phyloP scores from a whole-genome alignment of 306 rosid genomes.

The Amphicarpaea edgeworthii region DNA sequence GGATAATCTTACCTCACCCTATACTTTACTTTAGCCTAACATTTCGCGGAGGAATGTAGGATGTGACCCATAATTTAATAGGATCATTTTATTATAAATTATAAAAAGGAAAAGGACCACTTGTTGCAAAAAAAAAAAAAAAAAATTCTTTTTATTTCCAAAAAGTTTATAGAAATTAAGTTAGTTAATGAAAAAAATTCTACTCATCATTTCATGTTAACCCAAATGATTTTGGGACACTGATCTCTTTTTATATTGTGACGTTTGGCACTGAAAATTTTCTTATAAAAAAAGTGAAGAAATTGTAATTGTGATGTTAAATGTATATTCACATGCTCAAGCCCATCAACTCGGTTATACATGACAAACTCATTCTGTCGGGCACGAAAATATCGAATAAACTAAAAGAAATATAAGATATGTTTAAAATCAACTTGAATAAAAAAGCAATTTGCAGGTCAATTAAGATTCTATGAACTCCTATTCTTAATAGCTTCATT shows the following conservation, averaged over 20 bases:
- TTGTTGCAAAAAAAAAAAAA: no score
- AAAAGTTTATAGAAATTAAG: background rate
- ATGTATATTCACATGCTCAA: slow-evolving; percentile 20
- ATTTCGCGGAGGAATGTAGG: slow-evolving; percentile 37
- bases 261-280: background rate
- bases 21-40: slow-evolving; percentile 28
- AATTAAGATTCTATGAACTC: slow-evolving; percentile 10
- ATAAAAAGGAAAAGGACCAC: background rate
- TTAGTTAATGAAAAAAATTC: background rate
- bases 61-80: slow-evolving; percentile 43
- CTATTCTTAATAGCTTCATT: background rate
- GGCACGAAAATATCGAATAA: slow-evolving; percentile 14
- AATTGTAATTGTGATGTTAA: background rate
- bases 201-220: background rate
- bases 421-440: background rate
- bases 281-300: background rate
- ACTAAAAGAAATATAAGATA: background rate
- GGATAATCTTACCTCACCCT: slow-evolving; percentile 31
- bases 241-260: background rate
- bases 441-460: background rate
- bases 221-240: background rate
- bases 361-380: slow-evolving; percentile 33
- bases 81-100: background rate
- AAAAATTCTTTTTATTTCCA: background rate
- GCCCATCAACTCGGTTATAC: slow-evolving; percentile 9